phyloP scores from a whole-genome alignment of 495 filamentous ascomycete species.

The Annulohypoxylon maeteangense region DNA sequence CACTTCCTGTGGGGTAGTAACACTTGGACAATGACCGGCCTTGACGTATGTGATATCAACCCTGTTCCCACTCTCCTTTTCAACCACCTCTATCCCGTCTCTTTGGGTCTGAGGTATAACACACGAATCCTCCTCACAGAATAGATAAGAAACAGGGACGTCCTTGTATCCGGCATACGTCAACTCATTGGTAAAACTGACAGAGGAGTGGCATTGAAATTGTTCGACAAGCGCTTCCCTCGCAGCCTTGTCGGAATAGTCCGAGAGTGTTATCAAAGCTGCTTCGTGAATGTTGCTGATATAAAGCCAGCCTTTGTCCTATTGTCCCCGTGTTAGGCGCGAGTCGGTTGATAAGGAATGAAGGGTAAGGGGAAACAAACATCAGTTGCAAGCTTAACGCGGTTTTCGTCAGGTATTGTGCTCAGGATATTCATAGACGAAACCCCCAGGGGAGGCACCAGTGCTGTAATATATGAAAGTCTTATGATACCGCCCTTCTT shows the following conservation, averaged over 20 bases:
- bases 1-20: constrained; percentile 25
- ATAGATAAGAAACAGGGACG: constrained; percentile 59
- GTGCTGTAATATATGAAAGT: constrained; percentile 53
- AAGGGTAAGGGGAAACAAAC: constrained; percentile 27
- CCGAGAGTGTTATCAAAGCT: constrained; percentile 30
- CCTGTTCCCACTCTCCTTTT: constrained; percentile 46
- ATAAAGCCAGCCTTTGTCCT: constrained; percentile 45
- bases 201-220: constrained; percentile 42
- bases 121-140: constrained; percentile 59
- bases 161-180: constrained; percentile 60
- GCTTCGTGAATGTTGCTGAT: constrained; percentile 22
- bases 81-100: constrained; percentile 46
- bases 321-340: background rate
- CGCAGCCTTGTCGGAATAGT: constrained; percentile 27
- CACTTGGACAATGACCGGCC: constrained; percentile 45
- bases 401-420: constrained; percentile 4
- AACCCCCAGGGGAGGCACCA: constrained; percentile 38
- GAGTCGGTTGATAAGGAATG: background rate
- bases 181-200: constrained; percentile 44
- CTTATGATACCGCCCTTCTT: constrained; percentile 53
- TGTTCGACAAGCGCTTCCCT: constrained; percentile 3
- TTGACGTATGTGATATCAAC: constrained; percentile 48
- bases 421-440: constrained; percentile 12
- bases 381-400: constrained; percentile 22
- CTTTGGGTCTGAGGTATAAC: constrained; percentile 53